Evolutionary conservation across 345 rosid species (phyloP), one percentile per base, ranked within the genome.

Genomic region (Dipteronia sinensis): DNA sequence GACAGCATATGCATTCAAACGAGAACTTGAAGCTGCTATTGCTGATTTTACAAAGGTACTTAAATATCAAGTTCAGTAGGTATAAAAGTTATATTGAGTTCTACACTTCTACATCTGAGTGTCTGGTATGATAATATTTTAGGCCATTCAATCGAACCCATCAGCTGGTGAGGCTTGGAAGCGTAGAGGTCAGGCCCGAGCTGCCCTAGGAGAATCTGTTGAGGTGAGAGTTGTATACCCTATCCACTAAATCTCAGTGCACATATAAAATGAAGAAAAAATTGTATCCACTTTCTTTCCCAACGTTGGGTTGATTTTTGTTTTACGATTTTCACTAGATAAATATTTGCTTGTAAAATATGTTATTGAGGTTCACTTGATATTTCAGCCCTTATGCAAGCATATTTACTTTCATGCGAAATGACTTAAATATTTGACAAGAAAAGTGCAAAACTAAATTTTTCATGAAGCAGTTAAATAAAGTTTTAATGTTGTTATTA

Each of bases 91-190:
- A 42, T 62, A 20, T 13, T 11, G 56, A 61, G 67, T 70, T 64
- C 66, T 73, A 49, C 55, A 74, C 79, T 70, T 64, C 66, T 73
- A 49, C 55, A 74, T 80, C 53, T 66, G 22, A 38, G 8, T 70
- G 56, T 49, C 69, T 75, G 59, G 65, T 71, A 13, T 51, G 23
- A 70, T 83, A 40, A 51, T 77, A 62, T 22, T 67, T 76, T 84
- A 96, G 98, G 99, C 99, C 63, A 90, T 95, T 77, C 84, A 90
- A 91, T 85, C 88, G 44, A 93, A 93, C 80, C 97, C 97, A 65
- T 89, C 89, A 61, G 99, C 98, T 75, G 91, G 94, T 80, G 99
- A 96, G 92, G 99, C 98, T 68, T 96, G 99, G 99, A 96, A 96
- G 85, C 91, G 97, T 76, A 93, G 99, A 85, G 97, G 99, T 66